Conservation (phyloP, 2,329 filamentous ascomycete species). For the Colletotrichum sp. region DNA sequence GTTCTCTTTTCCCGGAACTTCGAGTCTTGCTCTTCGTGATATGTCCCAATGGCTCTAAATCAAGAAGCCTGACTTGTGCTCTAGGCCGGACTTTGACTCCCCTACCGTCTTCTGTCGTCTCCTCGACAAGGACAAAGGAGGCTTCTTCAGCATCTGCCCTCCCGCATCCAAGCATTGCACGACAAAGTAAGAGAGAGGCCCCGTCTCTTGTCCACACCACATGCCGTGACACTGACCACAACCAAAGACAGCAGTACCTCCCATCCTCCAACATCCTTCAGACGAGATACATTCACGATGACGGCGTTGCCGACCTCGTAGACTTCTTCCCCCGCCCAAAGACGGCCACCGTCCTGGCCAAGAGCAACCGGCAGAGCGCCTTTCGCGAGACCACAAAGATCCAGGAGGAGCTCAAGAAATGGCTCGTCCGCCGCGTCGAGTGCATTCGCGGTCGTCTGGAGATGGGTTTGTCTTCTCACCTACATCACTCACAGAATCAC, state of each 20-base stretch:
- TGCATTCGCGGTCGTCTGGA: conserved; percentile 72
- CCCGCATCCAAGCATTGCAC: conserved; percentile 58
- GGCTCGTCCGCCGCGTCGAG: conserved; percentile 74
- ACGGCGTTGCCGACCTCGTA: conserved; percentile 74
- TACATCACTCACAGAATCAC: rapidly evolving
- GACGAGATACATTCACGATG: conserved; percentile 78
- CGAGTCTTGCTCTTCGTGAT: neutral
- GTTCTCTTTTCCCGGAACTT: rapidly evolving
- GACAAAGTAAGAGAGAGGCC: conserved; percentile 54
- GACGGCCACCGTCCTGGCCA: conserved; percentile 56
- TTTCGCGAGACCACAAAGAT: conserved; percentile 60
- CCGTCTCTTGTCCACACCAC: neutral
- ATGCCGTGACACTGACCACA: neutral
- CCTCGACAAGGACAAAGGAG: conserved; percentile 76
- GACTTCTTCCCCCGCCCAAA: conserved; percentile 80
- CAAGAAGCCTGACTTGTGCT: neutral
- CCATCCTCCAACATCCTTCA: conserved; percentile 78
- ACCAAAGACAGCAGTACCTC: conserved; percentile 67
- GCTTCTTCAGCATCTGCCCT: conserved; percentile 73
- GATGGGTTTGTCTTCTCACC: conserved; percentile 49
- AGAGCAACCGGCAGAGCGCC: conserved; percentile 50
- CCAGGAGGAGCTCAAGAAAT: conserved; percentile 69
- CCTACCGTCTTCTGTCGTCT: conserved; percentile 77
- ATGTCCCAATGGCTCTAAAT: neutral
- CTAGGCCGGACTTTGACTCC: conserved; percentile 79